Evolutionary conservation across 202 grass and related monocot species (phyloP), one percentile per base, ranked within the genome.

Genomic region (Eragrostis tef): DNA sequence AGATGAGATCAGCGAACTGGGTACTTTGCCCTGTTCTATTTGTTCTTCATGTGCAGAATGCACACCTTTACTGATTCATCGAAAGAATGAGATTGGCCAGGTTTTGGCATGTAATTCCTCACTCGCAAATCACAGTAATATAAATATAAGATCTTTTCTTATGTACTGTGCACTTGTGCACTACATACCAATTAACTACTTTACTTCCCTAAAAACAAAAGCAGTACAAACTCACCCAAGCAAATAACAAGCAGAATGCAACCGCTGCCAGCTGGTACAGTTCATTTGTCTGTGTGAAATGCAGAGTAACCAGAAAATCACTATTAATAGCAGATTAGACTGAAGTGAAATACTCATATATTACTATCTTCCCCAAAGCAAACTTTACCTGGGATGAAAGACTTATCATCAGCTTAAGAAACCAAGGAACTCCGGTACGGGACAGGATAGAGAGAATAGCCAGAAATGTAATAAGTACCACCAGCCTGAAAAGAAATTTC

Each of bases 371-470:
- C 31, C 17, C 15, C 7, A 69, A 54, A 29, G 39, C 62, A 76
- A 86, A 20, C 14, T 78, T 70, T 87, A 93, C 96, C 92, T 99
- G 96, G 53, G 90, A 92, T 3, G 96, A 99, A 87, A 99, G 96
- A 85, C 93, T 96, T 85, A 89, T 93, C 96, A 96, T 99, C 89
- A 99, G 86, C 81, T 91, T 99, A 70, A 99, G 93, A 92, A 91
- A 99, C 96, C 96, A 96, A 82, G 96, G 96, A 64, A 99, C 87
- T 0, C 87, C 88, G 11, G 96, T 93, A 15, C 93, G 89, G 58
- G 86, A 93, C 64, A 99, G 78, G 61, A 99, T 92, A 48, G 93
- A 99, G 65, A 99, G 92, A 84, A 96, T 92, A 52, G 83, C 91
- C 62, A 99, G 85, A 79, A 99, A 99, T 11, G 93, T 78, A 74